Evolutionary conservation across 2,329 filamentous ascomycete genomes (phyloP).

Genomic region (Orbilia blumenaviensis): DNA sequence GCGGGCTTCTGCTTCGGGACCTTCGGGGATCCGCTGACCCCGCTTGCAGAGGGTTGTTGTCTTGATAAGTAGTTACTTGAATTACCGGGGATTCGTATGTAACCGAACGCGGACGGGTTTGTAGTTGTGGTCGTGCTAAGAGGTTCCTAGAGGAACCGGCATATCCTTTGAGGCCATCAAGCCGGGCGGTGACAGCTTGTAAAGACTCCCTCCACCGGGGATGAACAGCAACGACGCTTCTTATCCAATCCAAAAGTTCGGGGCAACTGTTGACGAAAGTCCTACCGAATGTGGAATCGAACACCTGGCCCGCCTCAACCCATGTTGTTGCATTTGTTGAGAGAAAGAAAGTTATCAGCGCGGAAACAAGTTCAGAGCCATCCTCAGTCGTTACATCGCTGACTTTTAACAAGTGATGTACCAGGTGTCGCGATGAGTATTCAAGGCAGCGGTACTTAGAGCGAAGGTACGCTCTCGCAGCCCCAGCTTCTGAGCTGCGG

Average conservation of each 20-base stretch:
- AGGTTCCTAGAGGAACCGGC: conserved; percentile 10
- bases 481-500: conserved; percentile 15
- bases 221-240: conserved; percentile 41
- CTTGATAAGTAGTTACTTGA: conserved; percentile 24
- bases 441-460: conserved; percentile 44
- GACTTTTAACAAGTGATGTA: conserved; percentile 44
- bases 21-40: background rate
- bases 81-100: conserved; percentile 40
- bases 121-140: conserved; percentile 1
- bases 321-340: conserved; percentile 47
- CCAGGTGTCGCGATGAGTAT: conserved; percentile 30
- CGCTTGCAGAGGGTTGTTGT: background rate
- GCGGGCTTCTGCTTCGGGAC: conserved; percentile 37
- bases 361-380: conserved; percentile 40
- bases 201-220: conserved; percentile 50
- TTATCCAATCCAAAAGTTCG: conserved; percentile 40
- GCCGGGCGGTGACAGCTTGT: conserved; percentile 24
- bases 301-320: conserved; percentile 45
- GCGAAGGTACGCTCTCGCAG: conserved; percentile 34
- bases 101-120: conserved; percentile 30
- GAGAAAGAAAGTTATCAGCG: conserved; percentile 47
- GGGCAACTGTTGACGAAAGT: conserved; percentile 24
- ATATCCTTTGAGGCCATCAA: conserved; percentile 31
- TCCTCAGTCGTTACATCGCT: conserved; percentile 50
- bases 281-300: conserved; percentile 25